Evolutionary conservation across 345 rosid species (phyloP).

Genomic region (Durio zibethinus): DNA sequence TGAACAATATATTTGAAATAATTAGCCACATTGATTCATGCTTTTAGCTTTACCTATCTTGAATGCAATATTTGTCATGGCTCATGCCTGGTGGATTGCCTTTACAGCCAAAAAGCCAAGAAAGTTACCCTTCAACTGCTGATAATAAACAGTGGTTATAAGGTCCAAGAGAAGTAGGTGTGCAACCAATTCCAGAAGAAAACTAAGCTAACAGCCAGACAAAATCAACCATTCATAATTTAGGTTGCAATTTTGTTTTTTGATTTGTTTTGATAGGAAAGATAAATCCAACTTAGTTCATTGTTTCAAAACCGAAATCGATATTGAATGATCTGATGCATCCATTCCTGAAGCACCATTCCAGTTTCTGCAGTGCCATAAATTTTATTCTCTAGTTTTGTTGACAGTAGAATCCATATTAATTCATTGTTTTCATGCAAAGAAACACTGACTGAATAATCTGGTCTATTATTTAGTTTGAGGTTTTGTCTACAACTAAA

Average conservation of each 20-base stretch:
- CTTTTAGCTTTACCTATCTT: too few relatives aligned
- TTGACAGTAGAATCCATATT: too few relatives aligned
- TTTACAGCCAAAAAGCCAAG: not conserved
- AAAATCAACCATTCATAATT: not conserved
- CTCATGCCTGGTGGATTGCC: not conserved
- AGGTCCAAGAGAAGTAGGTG: not conserved
- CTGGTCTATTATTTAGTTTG: too few relatives aligned
- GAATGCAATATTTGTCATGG: too few relatives aligned
- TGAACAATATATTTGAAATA: too few relatives aligned
- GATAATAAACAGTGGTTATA: constrained; percentile 9
- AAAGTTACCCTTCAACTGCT: not conserved
- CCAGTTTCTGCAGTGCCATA: not conserved
- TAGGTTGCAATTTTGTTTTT: not conserved
- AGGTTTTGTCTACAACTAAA: not conserved
- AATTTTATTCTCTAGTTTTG: not conserved
- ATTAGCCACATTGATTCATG: too few relatives aligned
- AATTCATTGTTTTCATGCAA: not conserved
- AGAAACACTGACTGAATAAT: too few relatives aligned
- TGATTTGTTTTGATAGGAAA: not conserved
- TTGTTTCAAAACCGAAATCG: not conserved
- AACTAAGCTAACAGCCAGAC: not conserved
- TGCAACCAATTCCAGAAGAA: not conserved
- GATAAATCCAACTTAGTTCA: not conserved
- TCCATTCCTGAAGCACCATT: not conserved
- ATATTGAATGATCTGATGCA: not conserved